Conservation (phyloP, 2,329 filamentous ascomycete species). For the Colletotrichum salicis region DNA sequence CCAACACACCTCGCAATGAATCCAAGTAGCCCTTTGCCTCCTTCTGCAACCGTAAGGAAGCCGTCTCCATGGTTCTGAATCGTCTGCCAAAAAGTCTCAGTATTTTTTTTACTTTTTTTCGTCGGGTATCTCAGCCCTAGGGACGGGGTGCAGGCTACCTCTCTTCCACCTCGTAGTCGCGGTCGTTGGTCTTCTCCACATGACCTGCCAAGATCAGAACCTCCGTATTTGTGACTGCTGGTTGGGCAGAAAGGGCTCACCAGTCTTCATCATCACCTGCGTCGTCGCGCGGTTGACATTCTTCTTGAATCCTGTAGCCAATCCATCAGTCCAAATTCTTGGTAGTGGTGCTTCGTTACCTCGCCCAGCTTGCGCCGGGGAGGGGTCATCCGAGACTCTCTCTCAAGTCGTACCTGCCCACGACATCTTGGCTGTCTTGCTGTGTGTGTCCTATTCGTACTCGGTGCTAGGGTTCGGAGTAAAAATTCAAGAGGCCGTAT, state of each 20-base stretch:
- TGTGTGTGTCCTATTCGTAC: neutral
- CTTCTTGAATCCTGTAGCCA: slow-evolving; percentile 70
- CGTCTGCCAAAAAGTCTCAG: slow-evolving; percentile 66
- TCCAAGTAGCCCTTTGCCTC: slow-evolving; percentile 98
- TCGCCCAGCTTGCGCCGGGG: neutral
- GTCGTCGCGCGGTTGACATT: slow-evolving; percentile 99
- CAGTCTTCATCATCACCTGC: slow-evolving; percentile 99
- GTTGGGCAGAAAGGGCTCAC: slow-evolving; percentile 54
- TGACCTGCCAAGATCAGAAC: slow-evolving; percentile 68
- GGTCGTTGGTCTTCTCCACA: slow-evolving; percentile 98
- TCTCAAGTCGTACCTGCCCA: slow-evolving; percentile 54
- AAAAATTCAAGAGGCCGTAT: neutral
- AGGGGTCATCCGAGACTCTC: slow-evolving; percentile 11
- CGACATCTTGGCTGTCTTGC: slow-evolving; percentile 50
- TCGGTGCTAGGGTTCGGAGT: neutral
- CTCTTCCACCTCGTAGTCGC: slow-evolving; percentile 98
- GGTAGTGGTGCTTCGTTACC: neutral
- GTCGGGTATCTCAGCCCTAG: no score
- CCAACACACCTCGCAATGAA: slow-evolving; percentile 79
- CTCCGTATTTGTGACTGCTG: neutral
- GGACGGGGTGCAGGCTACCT: slow-evolving; percentile 60
- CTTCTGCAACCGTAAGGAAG: slow-evolving; percentile 91
- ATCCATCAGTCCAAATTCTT: slow-evolving; percentile 9
- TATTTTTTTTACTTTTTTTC: slow-evolving; percentile 6
- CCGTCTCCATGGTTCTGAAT: slow-evolving; percentile 97